Percentiles rank a stretch among this genome's conserved stretches.
These are phyloP conservation scores for Citrus reticulata DNA, from an alignment of 345 rosid genomes.

Conservation along the genomic window DNA sequence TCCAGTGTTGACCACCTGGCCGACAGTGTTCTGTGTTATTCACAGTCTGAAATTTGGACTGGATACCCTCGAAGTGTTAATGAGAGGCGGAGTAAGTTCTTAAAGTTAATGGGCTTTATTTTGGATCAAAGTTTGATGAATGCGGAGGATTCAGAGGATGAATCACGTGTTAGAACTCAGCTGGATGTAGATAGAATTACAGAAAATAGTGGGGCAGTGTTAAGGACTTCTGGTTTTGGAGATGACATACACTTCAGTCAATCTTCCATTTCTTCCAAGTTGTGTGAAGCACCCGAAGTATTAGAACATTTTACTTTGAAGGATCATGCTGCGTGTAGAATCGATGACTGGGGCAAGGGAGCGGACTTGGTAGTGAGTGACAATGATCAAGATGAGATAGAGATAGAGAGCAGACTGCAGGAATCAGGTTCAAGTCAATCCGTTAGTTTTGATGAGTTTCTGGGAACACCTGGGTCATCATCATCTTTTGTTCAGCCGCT, in stretches of 20 bases:
- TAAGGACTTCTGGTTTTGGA: conserved; percentile 31
- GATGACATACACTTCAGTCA: conserved; percentile 20
- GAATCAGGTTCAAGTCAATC: conserved; percentile 38
- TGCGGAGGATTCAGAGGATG: conserved; percentile 21
- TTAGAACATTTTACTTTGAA: conserved; percentile 16
- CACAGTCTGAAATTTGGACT: conserved; percentile 47
- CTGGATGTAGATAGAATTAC: conserved; percentile 23
- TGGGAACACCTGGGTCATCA: conserved; percentile 23
- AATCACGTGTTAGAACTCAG: conserved; percentile 13
- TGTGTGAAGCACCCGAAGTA: conserved; percentile 30
- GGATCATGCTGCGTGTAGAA: conserved; percentile 14
- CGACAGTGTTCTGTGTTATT: conserved; percentile 13
- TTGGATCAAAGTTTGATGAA: conserved; percentile 21
- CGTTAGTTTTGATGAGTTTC: conserved; percentile 48
- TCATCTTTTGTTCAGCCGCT: conserved; percentile 27
- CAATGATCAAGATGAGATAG: conserved; percentile 24
- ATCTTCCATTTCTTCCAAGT: conserved; percentile 24
- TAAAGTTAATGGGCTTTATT: conserved; percentile 31
- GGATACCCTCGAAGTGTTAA: conserved; percentile 47
- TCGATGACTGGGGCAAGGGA: conserved; percentile 39
- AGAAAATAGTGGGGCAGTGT: conserved; percentile 32
- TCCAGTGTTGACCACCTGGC: conserved; percentile 9
- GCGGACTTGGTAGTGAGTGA: conserved; percentile 30
- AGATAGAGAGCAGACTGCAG: conserved; percentile 23
- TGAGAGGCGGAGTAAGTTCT: conserved; percentile 48